phyloP scores from a whole-genome alignment of 1,284 basidiomycete species.

The Heterobasidion irregulare region DNA sequence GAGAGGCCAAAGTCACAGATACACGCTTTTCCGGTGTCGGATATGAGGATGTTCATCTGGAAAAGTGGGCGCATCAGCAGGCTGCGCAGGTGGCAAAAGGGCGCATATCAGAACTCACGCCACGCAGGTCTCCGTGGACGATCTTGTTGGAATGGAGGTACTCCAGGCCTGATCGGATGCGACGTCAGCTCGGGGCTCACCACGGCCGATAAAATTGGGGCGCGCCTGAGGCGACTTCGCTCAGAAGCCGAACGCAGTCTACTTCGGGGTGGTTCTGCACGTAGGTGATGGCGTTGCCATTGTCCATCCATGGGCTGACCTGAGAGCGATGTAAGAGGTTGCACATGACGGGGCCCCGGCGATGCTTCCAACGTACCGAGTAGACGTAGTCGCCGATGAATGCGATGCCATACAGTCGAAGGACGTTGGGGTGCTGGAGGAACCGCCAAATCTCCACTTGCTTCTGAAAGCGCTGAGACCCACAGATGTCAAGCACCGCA shows the following conservation, averaged over 20 bases:
- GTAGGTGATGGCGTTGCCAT: constrained; percentile 27
- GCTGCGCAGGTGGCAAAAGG: too few species aligned
- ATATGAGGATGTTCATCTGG: constrained; percentile 33
- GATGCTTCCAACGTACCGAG: constrained; percentile 19
- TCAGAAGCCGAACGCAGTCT: constrained; percentile 28
- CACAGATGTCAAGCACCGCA: not conserved
- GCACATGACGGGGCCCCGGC: not conserved
- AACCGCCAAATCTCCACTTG: constrained; percentile 36
- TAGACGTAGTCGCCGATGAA: constrained; percentile 25
- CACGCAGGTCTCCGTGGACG: constrained; percentile 38
- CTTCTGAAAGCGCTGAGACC: constrained; percentile 9
- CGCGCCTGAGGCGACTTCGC: constrained; percentile 27
- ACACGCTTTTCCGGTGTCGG: constrained; percentile 23
- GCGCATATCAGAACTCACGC: constrained; percentile 18
- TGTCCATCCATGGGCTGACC: constrained; percentile 40
- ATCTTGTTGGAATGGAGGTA: constrained; percentile 32
- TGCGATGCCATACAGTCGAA: constrained; percentile 30
- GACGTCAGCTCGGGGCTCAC: not conserved
- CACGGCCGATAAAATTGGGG: not conserved
- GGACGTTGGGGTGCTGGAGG: constrained; percentile 30
- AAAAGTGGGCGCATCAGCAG: too few species aligned
- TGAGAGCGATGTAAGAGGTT: constrained; percentile 9
- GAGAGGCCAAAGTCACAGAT: constrained; percentile 37
- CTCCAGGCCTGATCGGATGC: constrained; percentile 24
- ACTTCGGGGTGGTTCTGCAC: constrained; percentile 22